Conservation (phyloP, 108 stramenopile species). For the Cyclotella cryptica region DNA sequence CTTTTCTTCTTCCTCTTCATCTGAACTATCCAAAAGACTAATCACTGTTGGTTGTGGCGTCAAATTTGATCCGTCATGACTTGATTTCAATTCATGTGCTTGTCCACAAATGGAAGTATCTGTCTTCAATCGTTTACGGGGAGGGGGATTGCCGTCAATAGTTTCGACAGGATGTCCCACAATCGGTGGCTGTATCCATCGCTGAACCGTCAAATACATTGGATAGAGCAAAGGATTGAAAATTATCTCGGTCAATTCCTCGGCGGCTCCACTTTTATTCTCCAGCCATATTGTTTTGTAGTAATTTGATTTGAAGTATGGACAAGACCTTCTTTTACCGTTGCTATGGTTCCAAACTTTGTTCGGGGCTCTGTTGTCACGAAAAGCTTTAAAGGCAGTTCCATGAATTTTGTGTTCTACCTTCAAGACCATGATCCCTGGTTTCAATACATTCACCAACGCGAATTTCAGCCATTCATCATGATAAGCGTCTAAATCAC, state of each 20-base stretch:
- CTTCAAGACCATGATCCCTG: constrained; percentile 17
- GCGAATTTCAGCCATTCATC: constrained; percentile 21
- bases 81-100: not conserved
- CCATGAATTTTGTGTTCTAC: constrained; percentile 17
- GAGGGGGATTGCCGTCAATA: constrained; percentile 12
- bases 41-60: constrained; percentile 18
- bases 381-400: not conserved
- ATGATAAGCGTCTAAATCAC: constrained; percentile 1
- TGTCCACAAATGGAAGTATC: not conserved
- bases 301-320: constrained; percentile 24
- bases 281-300: constrained; percentile 12
- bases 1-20: constrained; percentile 37
- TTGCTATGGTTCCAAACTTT: not conserved
- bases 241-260: not conserved
- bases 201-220: constrained; percentile 9
- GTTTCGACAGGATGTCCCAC: not conserved
- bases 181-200: not conserved
- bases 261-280: not conserved
- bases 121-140: constrained; percentile 23
- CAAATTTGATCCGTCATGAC: not conserved
- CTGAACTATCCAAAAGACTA: constrained; percentile 42
- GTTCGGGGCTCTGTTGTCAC: not conserved
- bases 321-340: not conserved
- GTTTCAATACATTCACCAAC: constrained; percentile 12
- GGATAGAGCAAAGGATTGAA: constrained; percentile 8